These are phyloP conservation scores for Solanum neorickii DNA, from an alignment of 257 asterid genomes.

Conservation along the genomic window DNA sequence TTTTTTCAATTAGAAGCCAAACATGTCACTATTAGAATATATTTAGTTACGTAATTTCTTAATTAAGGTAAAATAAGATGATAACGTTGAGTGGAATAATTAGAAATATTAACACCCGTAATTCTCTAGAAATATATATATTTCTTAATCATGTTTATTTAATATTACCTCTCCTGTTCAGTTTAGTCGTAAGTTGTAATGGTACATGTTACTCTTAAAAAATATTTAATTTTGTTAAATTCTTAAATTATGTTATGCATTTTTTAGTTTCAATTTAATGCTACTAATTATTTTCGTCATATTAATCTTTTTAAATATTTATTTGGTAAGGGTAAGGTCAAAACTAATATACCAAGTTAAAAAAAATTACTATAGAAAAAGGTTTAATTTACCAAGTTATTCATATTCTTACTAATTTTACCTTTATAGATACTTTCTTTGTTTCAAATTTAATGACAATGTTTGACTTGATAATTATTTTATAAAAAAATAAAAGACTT, in stretches of 20 bases:
- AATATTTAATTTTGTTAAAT: too few species aligned
- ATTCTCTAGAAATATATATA: not conserved
- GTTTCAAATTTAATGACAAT: too few species aligned
- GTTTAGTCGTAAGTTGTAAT: not conserved
- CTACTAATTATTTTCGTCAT: not conserved
- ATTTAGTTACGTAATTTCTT: not conserved
- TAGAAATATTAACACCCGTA: not conserved
- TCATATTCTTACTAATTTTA: too few species aligned
- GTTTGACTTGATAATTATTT: too few species aligned
- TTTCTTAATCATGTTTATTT: not conserved
- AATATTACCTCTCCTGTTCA: not conserved
- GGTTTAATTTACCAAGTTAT: too few species aligned
- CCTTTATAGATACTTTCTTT: too few species aligned
- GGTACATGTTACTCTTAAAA: not conserved
- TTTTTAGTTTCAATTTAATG: not conserved
- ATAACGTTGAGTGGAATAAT: not conserved
- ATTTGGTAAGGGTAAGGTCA: not conserved
- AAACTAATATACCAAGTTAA: not conserved
- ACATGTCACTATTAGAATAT: not conserved
- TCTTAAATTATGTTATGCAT: not conserved
- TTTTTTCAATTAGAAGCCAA: not conserved
- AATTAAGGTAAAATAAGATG: not conserved
- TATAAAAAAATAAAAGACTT: accelerated
- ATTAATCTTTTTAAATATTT: not conserved
- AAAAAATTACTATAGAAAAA: too few species aligned